phyloP scores from a whole-genome alignment of 768 basidiomycete genomes.

The Fomitopsis serialis region DNA sequence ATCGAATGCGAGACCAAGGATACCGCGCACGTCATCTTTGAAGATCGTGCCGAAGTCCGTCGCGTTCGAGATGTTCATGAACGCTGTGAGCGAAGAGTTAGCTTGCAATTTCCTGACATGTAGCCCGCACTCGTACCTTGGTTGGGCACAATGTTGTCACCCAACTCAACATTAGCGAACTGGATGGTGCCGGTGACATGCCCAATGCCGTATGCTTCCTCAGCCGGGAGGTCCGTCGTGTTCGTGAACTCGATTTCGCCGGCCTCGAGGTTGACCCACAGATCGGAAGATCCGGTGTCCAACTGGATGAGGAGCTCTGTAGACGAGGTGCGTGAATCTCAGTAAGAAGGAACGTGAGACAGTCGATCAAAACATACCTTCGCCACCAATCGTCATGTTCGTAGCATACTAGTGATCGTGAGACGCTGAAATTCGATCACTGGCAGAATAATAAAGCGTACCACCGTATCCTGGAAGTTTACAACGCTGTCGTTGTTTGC shows the following conservation, averaged over 20 bases:
- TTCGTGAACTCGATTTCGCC: slow-evolving; percentile 21
- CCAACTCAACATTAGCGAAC: slow-evolving; percentile 31
- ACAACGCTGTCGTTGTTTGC: slow-evolving; percentile 8
- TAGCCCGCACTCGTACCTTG: slow-evolving; percentile 41
- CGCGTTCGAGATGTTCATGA: slow-evolving; percentile 31
- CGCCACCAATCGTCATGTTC: slow-evolving; percentile 17
- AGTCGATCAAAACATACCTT: neutral
- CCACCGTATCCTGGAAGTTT: slow-evolving; percentile 17
- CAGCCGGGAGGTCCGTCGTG: slow-evolving; percentile 25
- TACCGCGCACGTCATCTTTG: slow-evolving; percentile 59
- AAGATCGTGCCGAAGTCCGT: slow-evolving; percentile 60
- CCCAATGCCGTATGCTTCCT: slow-evolving; percentile 35
- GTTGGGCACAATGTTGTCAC: slow-evolving; percentile 39
- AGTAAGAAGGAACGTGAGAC: neutral
- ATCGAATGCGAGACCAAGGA: slow-evolving; percentile 76
- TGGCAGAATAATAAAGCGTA: neutral
- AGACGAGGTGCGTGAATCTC: neutral
- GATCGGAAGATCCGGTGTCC: slow-evolving; percentile 31
- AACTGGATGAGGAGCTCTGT: slow-evolving; percentile 25
- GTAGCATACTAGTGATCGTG: slow-evolving; percentile 14
- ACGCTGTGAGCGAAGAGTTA: slow-evolving; percentile 36
- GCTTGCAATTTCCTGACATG: neutral
- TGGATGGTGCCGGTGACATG: slow-evolving; percentile 30
- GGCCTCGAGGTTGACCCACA: slow-evolving; percentile 21
- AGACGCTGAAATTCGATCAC: neutral